Percentiles rank a stretch among this genome's conserved stretches.
phyloP scores from a whole-genome alignment of 2,329 filamentous ascomycete genomes.

The Fusarium solani-melongenae region DNA sequence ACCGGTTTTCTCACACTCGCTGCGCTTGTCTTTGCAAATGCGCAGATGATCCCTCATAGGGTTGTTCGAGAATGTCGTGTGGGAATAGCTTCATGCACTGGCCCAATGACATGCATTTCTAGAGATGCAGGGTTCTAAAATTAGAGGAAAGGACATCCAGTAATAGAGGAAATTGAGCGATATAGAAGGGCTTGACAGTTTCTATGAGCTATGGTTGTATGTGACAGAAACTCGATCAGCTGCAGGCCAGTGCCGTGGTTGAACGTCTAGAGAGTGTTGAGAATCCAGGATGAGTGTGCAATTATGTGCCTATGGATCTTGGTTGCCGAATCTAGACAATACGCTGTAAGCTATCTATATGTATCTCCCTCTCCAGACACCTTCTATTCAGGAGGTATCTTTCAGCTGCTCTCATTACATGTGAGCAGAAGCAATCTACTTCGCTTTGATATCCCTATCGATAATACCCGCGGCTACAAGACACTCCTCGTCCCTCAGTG shows the following conservation, averaged over 20 bases:
- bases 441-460: neutral
- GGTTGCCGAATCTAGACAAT: neutral
- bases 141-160: neutral
- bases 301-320: neutral
- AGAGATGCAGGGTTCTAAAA: neutral
- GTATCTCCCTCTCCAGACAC: neutral
- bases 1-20: neutral
- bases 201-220: neutral
- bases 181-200: neutral
- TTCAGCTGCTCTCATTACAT: neutral
- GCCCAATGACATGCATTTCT: neutral
- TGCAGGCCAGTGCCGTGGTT: neutral
- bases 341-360: neutral
- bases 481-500: neutral
- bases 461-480: neutral
- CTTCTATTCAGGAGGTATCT: constrained; percentile 2
- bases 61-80: neutral
- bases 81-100: neutral
- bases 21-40: neutral
- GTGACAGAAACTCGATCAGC: neutral
- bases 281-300: neutral
- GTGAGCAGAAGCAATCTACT: neutral
- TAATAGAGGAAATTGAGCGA: neutral
- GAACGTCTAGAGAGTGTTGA: neutral
- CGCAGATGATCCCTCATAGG: neutral